Evolutionary conservation across 2,329 filamentous ascomycete species (phyloP).

Genomic region (Aspergillus novofumigatus): DNA sequence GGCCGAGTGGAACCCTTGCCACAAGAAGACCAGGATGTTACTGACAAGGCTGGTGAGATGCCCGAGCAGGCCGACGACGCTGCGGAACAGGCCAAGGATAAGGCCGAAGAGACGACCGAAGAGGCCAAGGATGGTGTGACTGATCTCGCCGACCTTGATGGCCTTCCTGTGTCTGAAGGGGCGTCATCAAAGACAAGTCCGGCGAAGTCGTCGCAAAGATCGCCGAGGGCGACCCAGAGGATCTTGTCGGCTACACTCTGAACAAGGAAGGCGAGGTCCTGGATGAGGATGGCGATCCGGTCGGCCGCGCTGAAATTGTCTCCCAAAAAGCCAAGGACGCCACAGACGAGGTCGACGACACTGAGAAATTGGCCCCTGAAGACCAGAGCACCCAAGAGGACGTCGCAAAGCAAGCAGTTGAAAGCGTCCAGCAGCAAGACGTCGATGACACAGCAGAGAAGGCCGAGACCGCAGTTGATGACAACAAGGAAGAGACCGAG

Average conservation of each 20-base stretch:
- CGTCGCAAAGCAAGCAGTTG: neutral
- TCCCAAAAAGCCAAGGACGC: conserved; percentile 19
- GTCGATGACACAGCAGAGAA: conserved; percentile 30
- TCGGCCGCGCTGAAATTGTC: conserved; percentile 35
- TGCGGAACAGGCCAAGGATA: conserved; percentile 13
- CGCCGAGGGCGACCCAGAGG: conserved; percentile 38
- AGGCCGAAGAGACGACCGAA: conserved; percentile 9
- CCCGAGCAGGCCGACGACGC: conserved; percentile 2
- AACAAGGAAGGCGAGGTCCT: conserved; percentile 35
- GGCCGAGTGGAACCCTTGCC: conserved; percentile 33
- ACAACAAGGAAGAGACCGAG: conserved; percentile 39
- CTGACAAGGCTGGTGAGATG: conserved; percentile 15
- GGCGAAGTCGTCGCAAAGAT: conserved; percentile 37
- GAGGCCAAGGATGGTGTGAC: conserved; percentile 28
- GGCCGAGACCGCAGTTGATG: conserved; percentile 30
- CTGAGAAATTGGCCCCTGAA: conserved; percentile 16
- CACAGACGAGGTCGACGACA: conserved; percentile 20
- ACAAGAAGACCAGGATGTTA: conserved; percentile 21
- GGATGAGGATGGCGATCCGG: conserved; percentile 30
- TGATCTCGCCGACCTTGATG: conserved; percentile 34
- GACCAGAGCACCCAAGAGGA: neutral
- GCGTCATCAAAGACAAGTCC: conserved; percentile 47
- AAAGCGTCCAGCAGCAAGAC: conserved; percentile 9
- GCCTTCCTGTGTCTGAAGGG: conserved; percentile 50
- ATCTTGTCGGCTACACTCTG: conserved; percentile 39